These are phyloP conservation scores for Venturia aucupariae DNA, from an alignment of 2,329 filamentous ascomycete genomes.

Conservation along the genomic window DNA sequence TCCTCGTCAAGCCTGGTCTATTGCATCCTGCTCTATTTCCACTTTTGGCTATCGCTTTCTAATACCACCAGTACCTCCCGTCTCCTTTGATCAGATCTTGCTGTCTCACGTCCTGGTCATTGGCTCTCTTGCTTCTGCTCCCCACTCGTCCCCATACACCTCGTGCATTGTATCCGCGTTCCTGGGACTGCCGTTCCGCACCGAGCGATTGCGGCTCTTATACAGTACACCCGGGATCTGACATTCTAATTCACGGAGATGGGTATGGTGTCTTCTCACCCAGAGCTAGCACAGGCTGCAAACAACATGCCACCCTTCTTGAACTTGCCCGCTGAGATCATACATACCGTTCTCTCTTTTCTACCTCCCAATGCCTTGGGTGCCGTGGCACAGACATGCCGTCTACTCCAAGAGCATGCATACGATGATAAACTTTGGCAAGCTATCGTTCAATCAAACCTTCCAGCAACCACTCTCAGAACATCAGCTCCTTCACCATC, in stretches of 20 bases:
- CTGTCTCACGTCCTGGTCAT: not conserved
- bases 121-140: not conserved
- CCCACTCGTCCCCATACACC: not conserved
- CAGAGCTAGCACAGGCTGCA: not conserved
- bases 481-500: slow-evolving; percentile 49
- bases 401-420: slow-evolving; percentile 47
- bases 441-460: slow-evolving; percentile 55
- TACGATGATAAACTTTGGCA: slow-evolving; percentile 65
- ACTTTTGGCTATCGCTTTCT: not conserved
- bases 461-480: slow-evolving; percentile 38
- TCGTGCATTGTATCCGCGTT: not conserved
- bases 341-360: slow-evolving; percentile 60
- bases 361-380: slow-evolving; percentile 58
- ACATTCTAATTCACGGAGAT: not conserved
- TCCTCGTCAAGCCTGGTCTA: not conserved
- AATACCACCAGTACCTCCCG: too few relatives aligned
- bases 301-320: not conserved
- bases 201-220: not conserved
- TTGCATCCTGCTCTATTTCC: not conserved
- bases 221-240: not conserved
- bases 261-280: not conserved
- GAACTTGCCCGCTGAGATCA: slow-evolving; percentile 61
- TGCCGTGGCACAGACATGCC: slow-evolving; percentile 52
- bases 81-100: not conserved
- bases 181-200: not conserved